These are phyloP conservation scores for Rhytidhysteron rufulum DNA, from an alignment of 2,329 filamentous ascomycete species.

Conservation along the genomic window DNA sequence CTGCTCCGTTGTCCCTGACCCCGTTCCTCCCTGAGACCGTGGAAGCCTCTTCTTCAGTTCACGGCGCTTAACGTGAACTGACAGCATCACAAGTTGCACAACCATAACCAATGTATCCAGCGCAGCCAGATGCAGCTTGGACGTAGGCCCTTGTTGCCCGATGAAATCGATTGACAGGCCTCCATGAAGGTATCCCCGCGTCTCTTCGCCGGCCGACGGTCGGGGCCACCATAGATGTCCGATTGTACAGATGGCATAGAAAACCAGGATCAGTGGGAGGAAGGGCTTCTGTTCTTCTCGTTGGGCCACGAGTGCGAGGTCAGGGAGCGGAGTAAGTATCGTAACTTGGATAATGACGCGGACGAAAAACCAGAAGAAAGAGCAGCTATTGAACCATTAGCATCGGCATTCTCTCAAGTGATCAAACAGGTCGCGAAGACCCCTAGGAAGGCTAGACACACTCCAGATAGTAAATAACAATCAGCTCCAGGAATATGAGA, in stretches of 20 bases:
- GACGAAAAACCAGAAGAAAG: conserved; percentile 53
- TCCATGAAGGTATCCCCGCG: conserved; percentile 56
- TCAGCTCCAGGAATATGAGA: conserved; percentile 59
- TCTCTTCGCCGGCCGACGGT: conserved; percentile 45
- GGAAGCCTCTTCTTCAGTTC: conserved; percentile 38
- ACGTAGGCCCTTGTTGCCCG: conserved; percentile 56
- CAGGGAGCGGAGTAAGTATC: conserved; percentile 57
- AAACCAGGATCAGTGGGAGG: conserved; percentile 51
- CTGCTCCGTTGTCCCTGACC: conserved; percentile 4
- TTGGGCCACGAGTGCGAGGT: conserved; percentile 44
- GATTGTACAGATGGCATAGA: conserved; percentile 54
- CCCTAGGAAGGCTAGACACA: conserved; percentile 32
- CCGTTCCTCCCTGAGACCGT: conserved; percentile 1
- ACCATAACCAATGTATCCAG: conserved; percentile 53
- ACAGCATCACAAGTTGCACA: conserved; percentile 56
- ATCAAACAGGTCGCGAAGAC: too few relatives aligned
- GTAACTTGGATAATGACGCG: conserved; percentile 55
- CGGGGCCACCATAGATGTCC: conserved; percentile 44
- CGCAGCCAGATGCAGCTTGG: conserved; percentile 48
- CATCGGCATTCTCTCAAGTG: conserved; percentile 10
- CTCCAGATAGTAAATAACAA: conserved; percentile 62
- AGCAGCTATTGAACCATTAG: conserved; percentile 44
- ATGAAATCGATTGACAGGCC: conserved; percentile 63
- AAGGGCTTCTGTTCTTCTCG: conserved; percentile 50
- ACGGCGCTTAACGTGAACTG: conserved; percentile 50